Conservation (phyloP, 179 eudicot genomes). For the Vitellaria paradoxa region DNA sequence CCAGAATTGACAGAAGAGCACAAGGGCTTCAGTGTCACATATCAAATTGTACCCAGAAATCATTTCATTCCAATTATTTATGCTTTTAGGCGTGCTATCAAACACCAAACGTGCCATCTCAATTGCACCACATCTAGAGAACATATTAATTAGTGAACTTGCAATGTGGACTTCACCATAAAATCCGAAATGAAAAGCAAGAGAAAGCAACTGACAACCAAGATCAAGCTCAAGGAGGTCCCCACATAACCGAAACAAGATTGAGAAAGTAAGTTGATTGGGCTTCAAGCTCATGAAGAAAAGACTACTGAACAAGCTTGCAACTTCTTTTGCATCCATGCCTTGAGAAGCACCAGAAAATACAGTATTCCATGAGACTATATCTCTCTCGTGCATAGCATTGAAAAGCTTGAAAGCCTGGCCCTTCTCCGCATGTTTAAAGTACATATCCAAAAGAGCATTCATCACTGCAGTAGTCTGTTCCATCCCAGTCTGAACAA, state of each 20-base stretch:
- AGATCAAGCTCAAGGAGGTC: conserved; percentile 18
- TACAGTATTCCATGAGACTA: conserved; percentile 30
- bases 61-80: conserved; percentile 20
- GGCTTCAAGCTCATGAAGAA: conserved; percentile 21
- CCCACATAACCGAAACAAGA: conserved; percentile 23
- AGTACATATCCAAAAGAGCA: conserved; percentile 26
- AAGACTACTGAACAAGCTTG: conserved; percentile 14
- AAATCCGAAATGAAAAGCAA: conserved; percentile 23
- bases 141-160: conserved; percentile 24
- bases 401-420: conserved; percentile 20
- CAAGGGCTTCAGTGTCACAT: conserved; percentile 17
- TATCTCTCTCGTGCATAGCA: conserved; percentile 19
- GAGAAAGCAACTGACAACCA: conserved; percentile 25
- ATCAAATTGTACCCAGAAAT: conserved; percentile 23
- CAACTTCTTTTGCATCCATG: conserved; percentile 9
- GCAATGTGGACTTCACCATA: conserved; percentile 7
- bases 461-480: conserved; percentile 17
- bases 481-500: conserved; percentile 12
- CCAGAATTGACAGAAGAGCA: conserved; percentile 19
- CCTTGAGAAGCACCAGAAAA: conserved; percentile 18
- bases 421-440: conserved; percentile 16
- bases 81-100: conserved; percentile 7
- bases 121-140: conserved; percentile 19
- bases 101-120: conserved; percentile 18
- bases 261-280: conserved; percentile 23